These are phyloP conservation scores for Isoetes taiwanensis DNA, from an alignment of 75 land plant genomes.

Conservation along the genomic window DNA sequence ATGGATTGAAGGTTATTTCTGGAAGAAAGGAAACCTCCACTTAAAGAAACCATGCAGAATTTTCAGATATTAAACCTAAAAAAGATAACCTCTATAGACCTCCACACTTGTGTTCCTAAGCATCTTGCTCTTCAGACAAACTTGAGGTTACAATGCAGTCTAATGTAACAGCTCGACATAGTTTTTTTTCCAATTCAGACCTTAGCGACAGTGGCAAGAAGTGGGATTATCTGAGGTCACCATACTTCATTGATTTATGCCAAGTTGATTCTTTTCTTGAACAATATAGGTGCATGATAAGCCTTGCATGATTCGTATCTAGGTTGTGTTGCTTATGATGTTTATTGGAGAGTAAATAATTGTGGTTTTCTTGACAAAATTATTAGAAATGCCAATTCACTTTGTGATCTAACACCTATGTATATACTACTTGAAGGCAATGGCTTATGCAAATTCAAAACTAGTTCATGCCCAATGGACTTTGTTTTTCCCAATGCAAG, in stretches of 20 bases:
- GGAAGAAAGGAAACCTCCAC: background rate
- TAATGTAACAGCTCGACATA: conserved; percentile 3
- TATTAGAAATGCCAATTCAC: too few species aligned
- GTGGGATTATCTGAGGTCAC: too few species aligned
- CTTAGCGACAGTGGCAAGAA: conserved; percentile 91
- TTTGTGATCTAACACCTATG: too few species aligned
- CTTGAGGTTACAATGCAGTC: conserved; percentile 6
- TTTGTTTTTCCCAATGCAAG: conserved; percentile 67
- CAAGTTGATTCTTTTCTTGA: too few species aligned
- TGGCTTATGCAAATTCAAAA: conserved; percentile 83
- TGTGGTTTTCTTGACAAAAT: too few species aligned
- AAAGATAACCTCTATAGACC: conserved; percentile 60
- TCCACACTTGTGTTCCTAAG: conserved; percentile 47
- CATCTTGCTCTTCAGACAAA: background rate
- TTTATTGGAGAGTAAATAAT: too few species aligned
- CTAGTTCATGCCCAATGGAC: conserved; percentile 75
- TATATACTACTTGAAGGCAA: conserved; percentile 54
- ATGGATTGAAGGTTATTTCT: conserved; percentile 39
- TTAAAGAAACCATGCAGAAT: conserved; percentile 2
- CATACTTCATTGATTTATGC: too few species aligned
- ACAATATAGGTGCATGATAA: too few species aligned
- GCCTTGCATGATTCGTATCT: too few species aligned
- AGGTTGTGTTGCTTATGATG: too few species aligned
- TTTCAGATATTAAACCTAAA: conserved; percentile 15
- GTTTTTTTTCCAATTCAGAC: conserved; percentile 78